Evolutionary conservation across 2,329 filamentous ascomycete species (phyloP), one percentile per base, ranked within the genome.

Genomic region (Colletotrichum australisinense): DNA sequence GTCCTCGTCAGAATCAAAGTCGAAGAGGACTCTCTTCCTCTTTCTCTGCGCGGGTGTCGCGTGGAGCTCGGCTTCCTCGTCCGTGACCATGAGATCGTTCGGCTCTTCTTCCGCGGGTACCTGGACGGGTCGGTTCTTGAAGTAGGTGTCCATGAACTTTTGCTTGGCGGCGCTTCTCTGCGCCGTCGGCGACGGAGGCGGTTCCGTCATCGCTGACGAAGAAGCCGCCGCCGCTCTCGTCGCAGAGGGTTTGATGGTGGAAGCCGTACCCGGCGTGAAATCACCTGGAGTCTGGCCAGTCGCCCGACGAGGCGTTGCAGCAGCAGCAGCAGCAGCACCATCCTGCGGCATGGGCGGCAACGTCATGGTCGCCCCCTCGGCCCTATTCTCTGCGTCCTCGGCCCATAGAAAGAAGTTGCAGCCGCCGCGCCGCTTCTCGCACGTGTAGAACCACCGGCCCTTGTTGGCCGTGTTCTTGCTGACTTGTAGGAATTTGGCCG

Each of bases 341-440:
- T 56, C 53, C 53, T 55, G 26, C 42, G 70, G 70, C 70, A 73
- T 70, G 35, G 67, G 60, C 55, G 70, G 70, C 46, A 73, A 22
- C 26, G 46, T 73, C 70, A 70, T n/a, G 11, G 67, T 73, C 26
- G 57, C 24, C 11, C 28, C 67, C 19, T 46, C 60, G n/a, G 67
- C 67, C 32, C 70, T 35, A 14, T 70, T 65, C 42, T 76, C 73
- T 11, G 85, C 84, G 1, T 80, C 79, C 8, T 86, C 82, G n/a
- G 81, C 79, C 82, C 83, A 88, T 26, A 87, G 76, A 71, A 86
- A 88, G 76, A 88, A 86, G 7, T 76, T 67, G 77, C 86, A 88
- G 59, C 80, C 79, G 60, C 60, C 60, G 22, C 53, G 59, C 7
- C 79, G 78, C 8, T 77, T 76, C n/a, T 76, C 70, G 76, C 86